Evolutionary conservation across 257 asterid genomes (phyloP), one percentile per base, ranked within the genome.

Genomic region (Buddleja alternifolia): DNA sequence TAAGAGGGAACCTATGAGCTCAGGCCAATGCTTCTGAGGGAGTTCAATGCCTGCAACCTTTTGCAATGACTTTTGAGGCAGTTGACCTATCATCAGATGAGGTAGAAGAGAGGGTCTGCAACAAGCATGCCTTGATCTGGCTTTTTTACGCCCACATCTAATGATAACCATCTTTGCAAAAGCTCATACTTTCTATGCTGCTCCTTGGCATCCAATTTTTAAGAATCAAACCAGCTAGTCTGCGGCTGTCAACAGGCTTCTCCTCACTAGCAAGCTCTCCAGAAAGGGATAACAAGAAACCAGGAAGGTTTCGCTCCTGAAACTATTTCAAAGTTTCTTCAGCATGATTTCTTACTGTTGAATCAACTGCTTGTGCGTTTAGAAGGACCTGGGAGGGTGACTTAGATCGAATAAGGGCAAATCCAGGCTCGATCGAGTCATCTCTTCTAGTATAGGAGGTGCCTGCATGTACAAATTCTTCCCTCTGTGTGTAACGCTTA

Each of bases 391-490:
- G 87, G 14, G 90, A n/a, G n/a, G n/a, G n/a, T n/a, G n/a, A n/a
- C n/a, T 86, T 50, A 87, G 86, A 24, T 92, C 96, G 64, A 82
- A 85, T 24, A 94, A 81, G 32, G 93, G 82, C 39, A 77, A 24
- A 64, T 89, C 96, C 14, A 94, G 79, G 80, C 89, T 84, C 16
- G 95, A 74, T 29, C 98, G 83, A n/a, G 98, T 94, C 93, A 84
- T 83, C 77, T 91, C 95, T 78, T 94, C 99, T 14, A 89, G 86
- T 34, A 87, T 77, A 6, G 97, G 97, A 69, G 99, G 99, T 1
- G 98, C 99, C 70, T 78, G 99, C 97, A 94, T 94, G 69, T 89
- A 94, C 69, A 94, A 78, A 70, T 89, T 94, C 72, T 88, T 83
- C 57, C 94, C 90, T 70, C 93, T 72, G 82, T 91, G 75, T 20